Percentiles rank a stretch among this genome's conserved stretches.
phyloP scores from a whole-genome alignment of 805 yeast species.

The Saturnispora quitensis region DNA sequence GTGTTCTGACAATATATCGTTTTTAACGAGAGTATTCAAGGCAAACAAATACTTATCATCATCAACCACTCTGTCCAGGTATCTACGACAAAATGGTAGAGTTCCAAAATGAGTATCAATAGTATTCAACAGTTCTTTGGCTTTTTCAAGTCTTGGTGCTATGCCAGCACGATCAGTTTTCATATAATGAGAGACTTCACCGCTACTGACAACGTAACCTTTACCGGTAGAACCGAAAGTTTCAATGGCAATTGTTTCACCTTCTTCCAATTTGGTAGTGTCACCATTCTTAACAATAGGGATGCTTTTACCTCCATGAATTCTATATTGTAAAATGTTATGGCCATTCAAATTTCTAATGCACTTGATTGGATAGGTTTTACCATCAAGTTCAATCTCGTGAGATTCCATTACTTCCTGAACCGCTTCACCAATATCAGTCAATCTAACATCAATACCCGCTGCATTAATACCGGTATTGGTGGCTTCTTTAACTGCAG shows the following conservation, averaged over 20 bases:
- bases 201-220: slow-evolving; percentile 77
- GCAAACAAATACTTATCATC: slow-evolving; percentile 88
- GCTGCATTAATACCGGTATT: slow-evolving; percentile 88
- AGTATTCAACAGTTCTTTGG: slow-evolving; percentile 56
- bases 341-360: slow-evolving; percentile 94
- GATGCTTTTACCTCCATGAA: slow-evolving; percentile 93
- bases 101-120: slow-evolving; percentile 86
- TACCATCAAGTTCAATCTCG: slow-evolving; percentile 86
- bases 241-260: slow-evolving; percentile 95
- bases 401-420: slow-evolving; percentile 97
- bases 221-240: slow-evolving; percentile 96
- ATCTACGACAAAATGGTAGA: slow-evolving; percentile 92
- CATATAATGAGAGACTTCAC: slow-evolving; percentile 94
- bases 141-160: slow-evolving; percentile 52
- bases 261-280: slow-evolving; percentile 97
- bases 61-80: slow-evolving; percentile 72
- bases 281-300: slow-evolving; percentile 94
- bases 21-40: slow-evolving; percentile 71
- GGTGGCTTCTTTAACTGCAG: slow-evolving; percentile 89
- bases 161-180: slow-evolving; percentile 42
- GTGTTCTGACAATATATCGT: slow-evolving; percentile 85
- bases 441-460: slow-evolving; percentile 90
- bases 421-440: slow-evolving; percentile 92
- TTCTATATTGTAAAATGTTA: slow-evolving; percentile 71
- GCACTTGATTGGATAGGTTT: slow-evolving; percentile 74